Conservation (phyloP, 1,284 basidiomycete species). For the Boletus austroedulis region DNA sequence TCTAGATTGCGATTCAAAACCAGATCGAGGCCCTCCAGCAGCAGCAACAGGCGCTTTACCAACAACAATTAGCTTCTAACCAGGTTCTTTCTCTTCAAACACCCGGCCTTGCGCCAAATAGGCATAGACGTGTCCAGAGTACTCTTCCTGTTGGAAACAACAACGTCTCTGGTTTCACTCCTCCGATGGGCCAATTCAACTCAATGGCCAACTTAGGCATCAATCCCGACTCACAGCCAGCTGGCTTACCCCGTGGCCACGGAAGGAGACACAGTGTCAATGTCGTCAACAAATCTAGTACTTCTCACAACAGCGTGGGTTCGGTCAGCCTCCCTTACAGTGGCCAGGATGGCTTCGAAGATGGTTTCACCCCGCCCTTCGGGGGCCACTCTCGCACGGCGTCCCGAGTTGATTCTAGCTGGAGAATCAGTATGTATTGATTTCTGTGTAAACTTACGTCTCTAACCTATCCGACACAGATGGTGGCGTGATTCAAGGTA, state of each 20-base stretch:
- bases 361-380: constrained; percentile 62
- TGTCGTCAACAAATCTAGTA: constrained; percentile 71
- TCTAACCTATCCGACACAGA: constrained; percentile 42
- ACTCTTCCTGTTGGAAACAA: constrained; percentile 61
- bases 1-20: constrained; percentile 81
- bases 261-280: constrained; percentile 93
- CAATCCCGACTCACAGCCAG: constrained; percentile 62
- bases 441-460: background rate
- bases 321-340: constrained; percentile 52
- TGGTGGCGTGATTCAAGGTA: constrained; percentile 68
- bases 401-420: constrained; percentile 77
- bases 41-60: constrained; percentile 83
- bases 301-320: constrained; percentile 44
- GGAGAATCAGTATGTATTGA: constrained; percentile 75
- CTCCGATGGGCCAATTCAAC: constrained; percentile 68
- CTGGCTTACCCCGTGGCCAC: constrained; percentile 77
- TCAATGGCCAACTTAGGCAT: constrained; percentile 55
- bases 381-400: constrained; percentile 75
- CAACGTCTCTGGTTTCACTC: constrained; percentile 46
- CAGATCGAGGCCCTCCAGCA: constrained; percentile 91
- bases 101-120: constrained; percentile 63
- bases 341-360: constrained; percentile 67
- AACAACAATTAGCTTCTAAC: constrained; percentile 79
- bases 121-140: constrained; percentile 89
- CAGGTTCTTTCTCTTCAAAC: constrained; percentile 71